Percentiles rank a stretch among this genome's conserved stretches.
phyloP scores from a whole-genome alignment of 345 rosid genomes.

The Gossypium stocksii region DNA sequence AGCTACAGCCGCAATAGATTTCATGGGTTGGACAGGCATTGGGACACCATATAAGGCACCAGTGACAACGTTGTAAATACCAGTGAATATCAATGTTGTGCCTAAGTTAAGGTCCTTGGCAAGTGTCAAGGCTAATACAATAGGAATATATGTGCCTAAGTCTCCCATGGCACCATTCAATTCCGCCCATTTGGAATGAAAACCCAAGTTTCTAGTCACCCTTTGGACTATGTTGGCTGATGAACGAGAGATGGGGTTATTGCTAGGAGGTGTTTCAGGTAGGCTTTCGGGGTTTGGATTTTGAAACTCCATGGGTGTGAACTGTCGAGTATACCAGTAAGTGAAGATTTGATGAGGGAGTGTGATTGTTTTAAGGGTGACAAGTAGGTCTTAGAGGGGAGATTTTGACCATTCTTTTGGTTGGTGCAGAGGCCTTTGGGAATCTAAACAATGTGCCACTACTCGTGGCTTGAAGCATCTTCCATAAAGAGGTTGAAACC shows the following conservation, averaged over 20 bases:
- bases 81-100: constrained; percentile 72
- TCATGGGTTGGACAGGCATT: constrained; percentile 97
- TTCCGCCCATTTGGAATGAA: constrained; percentile 60
- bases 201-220: constrained; percentile 41
- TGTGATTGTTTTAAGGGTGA: background rate
- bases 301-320: constrained; percentile 5
- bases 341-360: background rate
- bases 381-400: background rate
- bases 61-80: constrained; percentile 63
- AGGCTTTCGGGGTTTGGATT: background rate
- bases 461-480: background rate
- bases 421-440: no score
- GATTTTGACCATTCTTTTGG: constrained; percentile 1
- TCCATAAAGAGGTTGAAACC: background rate
- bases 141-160: constrained; percentile 81
- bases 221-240: constrained; percentile 27
- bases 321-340: background rate
- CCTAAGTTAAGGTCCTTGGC: constrained; percentile 75
- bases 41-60: constrained; percentile 79
- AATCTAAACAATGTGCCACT: background rate
- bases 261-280: background rate
- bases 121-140: constrained; percentile 72
- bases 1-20: constrained; percentile 79
- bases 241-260: constrained; percentile 2
- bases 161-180: constrained; percentile 92